phyloP scores from a whole-genome alignment of 2,329 filamentous ascomycete genomes.

The Pestalotiopsis sp. region DNA sequence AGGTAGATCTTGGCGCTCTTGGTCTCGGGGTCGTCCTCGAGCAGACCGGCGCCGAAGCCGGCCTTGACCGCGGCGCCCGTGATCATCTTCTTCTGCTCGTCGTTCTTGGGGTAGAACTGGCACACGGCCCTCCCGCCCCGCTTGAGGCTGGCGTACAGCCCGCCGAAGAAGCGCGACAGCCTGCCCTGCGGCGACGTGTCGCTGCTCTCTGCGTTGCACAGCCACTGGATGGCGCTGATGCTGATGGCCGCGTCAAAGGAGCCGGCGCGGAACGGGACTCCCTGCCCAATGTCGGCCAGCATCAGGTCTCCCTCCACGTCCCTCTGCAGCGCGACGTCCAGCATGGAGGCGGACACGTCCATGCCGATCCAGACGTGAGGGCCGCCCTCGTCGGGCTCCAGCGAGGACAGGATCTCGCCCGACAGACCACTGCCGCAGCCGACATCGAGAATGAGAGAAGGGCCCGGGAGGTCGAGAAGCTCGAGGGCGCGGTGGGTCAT shows the following conservation, averaged over 20 bases:
- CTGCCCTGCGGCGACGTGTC: slow-evolving; percentile 81
- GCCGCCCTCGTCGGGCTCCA: slow-evolving; percentile 70
- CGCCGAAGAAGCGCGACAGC: slow-evolving; percentile 86
- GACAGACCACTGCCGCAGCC: slow-evolving; percentile 94
- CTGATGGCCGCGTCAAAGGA: slow-evolving; percentile 93
- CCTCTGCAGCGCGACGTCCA: slow-evolving; percentile 89
- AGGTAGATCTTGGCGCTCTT: slow-evolving; percentile 98
- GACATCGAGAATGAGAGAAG: slow-evolving; percentile 92
- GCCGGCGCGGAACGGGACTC: slow-evolving; percentile 89
- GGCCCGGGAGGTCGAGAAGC: slow-evolving; percentile 77
- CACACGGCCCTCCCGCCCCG: slow-evolving; percentile 89
- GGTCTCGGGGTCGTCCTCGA: slow-evolving; percentile 94
- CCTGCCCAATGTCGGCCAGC: slow-evolving; percentile 92
- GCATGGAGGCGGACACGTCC: slow-evolving; percentile 94
- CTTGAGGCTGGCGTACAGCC: slow-evolving; percentile 81
- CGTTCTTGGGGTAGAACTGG: slow-evolving; percentile 98
- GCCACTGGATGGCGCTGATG: slow-evolving; percentile 97
- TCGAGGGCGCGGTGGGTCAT: slow-evolving; percentile 95
- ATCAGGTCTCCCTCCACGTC: slow-evolving; percentile 94
- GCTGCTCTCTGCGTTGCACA: slow-evolving; percentile 91
- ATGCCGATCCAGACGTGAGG: slow-evolving; percentile 97
- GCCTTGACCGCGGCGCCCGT: slow-evolving; percentile 87
- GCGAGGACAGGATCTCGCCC: slow-evolving; percentile 86
- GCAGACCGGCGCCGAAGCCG: slow-evolving; percentile 90
- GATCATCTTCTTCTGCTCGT: slow-evolving; percentile 90